These are phyloP conservation scores for Ambrosiella cleistominuta DNA, from an alignment of 2,329 filamentous ascomycete genomes.

Conservation along the genomic window DNA sequence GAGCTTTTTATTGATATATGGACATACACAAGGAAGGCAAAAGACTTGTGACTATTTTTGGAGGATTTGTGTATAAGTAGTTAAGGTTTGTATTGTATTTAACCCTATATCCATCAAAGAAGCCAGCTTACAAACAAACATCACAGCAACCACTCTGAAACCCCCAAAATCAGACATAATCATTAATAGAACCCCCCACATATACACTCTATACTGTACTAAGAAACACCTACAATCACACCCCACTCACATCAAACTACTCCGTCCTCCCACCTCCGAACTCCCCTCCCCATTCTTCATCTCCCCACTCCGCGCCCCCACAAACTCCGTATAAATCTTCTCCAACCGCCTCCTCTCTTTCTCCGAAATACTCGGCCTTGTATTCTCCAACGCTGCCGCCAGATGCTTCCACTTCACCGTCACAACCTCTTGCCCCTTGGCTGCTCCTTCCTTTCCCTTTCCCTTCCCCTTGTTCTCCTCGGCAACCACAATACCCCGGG, in stretches of 20 bases:
- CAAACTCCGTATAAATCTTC: slow-evolving; percentile 82
- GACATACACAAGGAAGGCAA: too few relatives aligned
- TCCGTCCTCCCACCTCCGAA: slow-evolving; percentile 80
- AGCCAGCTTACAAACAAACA: too few relatives aligned
- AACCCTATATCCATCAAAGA: too few relatives aligned
- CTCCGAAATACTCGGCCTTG: slow-evolving; percentile 64
- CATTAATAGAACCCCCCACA: background rate
- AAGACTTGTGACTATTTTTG: too few relatives aligned
- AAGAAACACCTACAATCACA: background rate
- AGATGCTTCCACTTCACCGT: slow-evolving; percentile 74
- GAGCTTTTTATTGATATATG: too few relatives aligned
- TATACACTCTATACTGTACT: background rate
- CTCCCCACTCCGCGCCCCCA: slow-evolving; percentile 80
- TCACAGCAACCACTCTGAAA: too few relatives aligned
- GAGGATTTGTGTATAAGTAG: too few relatives aligned
- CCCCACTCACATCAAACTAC: slow-evolving; percentile 63
- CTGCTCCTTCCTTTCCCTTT: slow-evolving; percentile 6
- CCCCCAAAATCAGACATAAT: background rate
- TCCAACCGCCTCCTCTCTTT: slow-evolving; percentile 59
- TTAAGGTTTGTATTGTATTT: too few relatives aligned
- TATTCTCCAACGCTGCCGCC: slow-evolving; percentile 55
- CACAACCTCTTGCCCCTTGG: slow-evolving; percentile 36
- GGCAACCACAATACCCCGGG: slow-evolving; percentile 3
- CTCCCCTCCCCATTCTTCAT: slow-evolving; percentile 86
- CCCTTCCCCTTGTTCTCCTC: slow-evolving; percentile 16